A percentile compares a stretch with the other conserved stretches of the same genome.
These are phyloP conservation scores for Tylopilus vinaceipallidus DNA, from an alignment of 768 basidiomycete genomes.

Conservation along the genomic window DNA sequence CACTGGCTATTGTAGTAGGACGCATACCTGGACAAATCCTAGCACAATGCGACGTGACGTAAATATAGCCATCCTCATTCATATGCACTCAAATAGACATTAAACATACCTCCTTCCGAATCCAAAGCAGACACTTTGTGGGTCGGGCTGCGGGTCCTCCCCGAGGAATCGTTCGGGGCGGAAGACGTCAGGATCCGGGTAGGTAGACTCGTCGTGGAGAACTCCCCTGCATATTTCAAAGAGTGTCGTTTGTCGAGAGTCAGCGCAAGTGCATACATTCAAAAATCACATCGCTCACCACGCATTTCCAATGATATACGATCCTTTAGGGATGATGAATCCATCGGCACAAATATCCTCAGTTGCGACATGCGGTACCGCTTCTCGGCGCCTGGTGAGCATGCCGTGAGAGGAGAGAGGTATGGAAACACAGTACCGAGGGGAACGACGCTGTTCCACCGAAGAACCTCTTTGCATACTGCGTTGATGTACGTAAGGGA, in stretches of 20 bases:
- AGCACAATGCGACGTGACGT: neutral
- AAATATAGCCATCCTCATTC: too few relatives aligned
- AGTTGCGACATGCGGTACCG: slow-evolving; percentile 10
- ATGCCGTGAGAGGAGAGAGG: slow-evolving; percentile 9
- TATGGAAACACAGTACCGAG: slow-evolving; percentile 21
- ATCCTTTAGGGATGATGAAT: slow-evolving; percentile 23
- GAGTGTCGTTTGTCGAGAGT: neutral
- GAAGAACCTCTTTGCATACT: slow-evolving; percentile 22
- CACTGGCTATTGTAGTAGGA: too few relatives aligned
- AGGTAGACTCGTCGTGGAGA: slow-evolving; percentile 44
- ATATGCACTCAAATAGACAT: too few relatives aligned
- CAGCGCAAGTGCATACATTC: neutral
- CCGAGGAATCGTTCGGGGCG: slow-evolving; percentile 35
- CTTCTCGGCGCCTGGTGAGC: neutral
- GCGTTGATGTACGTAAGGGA: slow-evolving; percentile 26
- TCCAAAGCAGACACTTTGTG: slow-evolving; percentile 20
- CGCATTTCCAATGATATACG: slow-evolving; percentile 16
- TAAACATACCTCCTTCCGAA: slow-evolving; percentile 28
- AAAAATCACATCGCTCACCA: slow-evolving; percentile 20
- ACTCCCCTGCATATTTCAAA: slow-evolving; percentile 40
- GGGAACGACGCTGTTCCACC: slow-evolving; percentile 22
- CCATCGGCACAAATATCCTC: slow-evolving; percentile 19
- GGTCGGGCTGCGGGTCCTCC: slow-evolving; percentile 16
- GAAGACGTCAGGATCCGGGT: slow-evolving; percentile 33
- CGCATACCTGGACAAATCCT: slow-evolving; percentile 16